A percentile compares a stretch with the other conserved stretches of the same genome.
These are phyloP conservation scores for Phialemoniopsis sp. DNA, from an alignment of 2,329 filamentous ascomycete genomes.

Conservation along the genomic window DNA sequence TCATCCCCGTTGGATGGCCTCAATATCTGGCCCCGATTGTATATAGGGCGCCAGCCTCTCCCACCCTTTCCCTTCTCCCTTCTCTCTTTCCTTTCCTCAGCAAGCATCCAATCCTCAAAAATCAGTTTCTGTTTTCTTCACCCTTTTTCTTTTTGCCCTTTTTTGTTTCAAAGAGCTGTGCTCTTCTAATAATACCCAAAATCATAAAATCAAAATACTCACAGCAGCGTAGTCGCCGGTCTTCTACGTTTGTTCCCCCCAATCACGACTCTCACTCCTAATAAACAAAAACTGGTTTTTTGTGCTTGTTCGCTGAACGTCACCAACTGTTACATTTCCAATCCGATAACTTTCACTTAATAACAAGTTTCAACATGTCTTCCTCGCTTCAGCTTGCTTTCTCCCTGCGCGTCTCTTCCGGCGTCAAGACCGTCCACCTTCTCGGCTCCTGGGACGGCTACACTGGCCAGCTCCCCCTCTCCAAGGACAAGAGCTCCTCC, in stretches of 20 bases:
- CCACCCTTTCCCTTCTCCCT: slow-evolving; percentile 32
- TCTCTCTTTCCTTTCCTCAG: slow-evolving; percentile 53
- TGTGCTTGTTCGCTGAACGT: slow-evolving; percentile 43
- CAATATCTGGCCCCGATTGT: slow-evolving; percentile 26
- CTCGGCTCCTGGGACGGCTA: slow-evolving; percentile 99
- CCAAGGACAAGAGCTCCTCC: slow-evolving; percentile 76
- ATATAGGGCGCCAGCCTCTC: slow-evolving; percentile 33
- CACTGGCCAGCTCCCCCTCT: slow-evolving; percentile 86
- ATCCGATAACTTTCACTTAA: slow-evolving; percentile 26
- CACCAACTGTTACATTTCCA: slow-evolving; percentile 13
- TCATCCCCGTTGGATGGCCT: slow-evolving; percentile 19
- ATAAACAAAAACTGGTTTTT: slow-evolving; percentile 50
- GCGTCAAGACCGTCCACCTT: slow-evolving; percentile 95
- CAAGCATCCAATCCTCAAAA: slow-evolving; percentile 58
- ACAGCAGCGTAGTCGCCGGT: slow-evolving; percentile 39
- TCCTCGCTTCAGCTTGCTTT: slow-evolving; percentile 92
- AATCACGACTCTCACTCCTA: slow-evolving; percentile 28
- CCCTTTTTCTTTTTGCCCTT: slow-evolving; percentile 49
- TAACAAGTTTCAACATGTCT: slow-evolving; percentile 54
- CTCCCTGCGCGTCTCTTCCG: slow-evolving; percentile 89
- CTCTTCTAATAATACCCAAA: slow-evolving; percentile 24
- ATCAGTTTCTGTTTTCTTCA: slow-evolving; percentile 48
- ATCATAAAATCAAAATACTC: slow-evolving; percentile 29
- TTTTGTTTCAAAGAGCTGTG: slow-evolving; percentile 30
- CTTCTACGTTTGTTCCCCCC: slow-evolving; percentile 23